Evolutionary conservation across 2,329 filamentous ascomycete genomes (phyloP).

Genomic region (Penicillium sp.): DNA sequence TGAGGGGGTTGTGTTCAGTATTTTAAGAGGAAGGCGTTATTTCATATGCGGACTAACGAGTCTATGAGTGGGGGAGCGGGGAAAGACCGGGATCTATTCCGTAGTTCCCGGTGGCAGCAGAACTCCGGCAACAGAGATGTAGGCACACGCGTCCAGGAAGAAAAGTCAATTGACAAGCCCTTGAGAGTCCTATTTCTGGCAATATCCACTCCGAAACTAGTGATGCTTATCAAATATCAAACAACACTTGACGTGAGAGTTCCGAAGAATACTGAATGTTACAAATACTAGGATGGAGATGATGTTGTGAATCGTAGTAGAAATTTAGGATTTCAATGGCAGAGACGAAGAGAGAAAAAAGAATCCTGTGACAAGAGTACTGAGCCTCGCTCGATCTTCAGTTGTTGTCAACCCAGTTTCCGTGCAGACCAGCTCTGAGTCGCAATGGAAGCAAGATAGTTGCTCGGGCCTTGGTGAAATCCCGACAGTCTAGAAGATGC

Average conservation of each 20-base stretch:
- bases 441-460: constrained; percentile 17
- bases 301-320: neutral
- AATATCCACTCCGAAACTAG: too few relatives aligned
- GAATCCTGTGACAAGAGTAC: neutral
- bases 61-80: neutral
- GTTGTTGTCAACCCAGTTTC: constrained; percentile 19
- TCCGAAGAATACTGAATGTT: neutral
- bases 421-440: constrained; percentile 22
- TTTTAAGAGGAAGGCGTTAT: neutral
- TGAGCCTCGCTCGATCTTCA: neutral
- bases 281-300: neutral
- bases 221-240: neutral
- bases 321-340: neutral
- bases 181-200: neutral
- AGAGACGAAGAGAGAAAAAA: neutral
- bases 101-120: neutral
- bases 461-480: constrained; percentile 12
- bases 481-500: constrained; percentile 17
- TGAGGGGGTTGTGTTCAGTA: neutral
- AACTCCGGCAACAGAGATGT: neutral
- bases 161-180: neutral
- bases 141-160: neutral
- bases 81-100: neutral
- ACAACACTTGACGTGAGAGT: neutral
- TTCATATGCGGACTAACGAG: neutral